Evolutionary conservation across 106 monocot species (phyloP).

Genomic region (Acorus gramineus): DNA sequence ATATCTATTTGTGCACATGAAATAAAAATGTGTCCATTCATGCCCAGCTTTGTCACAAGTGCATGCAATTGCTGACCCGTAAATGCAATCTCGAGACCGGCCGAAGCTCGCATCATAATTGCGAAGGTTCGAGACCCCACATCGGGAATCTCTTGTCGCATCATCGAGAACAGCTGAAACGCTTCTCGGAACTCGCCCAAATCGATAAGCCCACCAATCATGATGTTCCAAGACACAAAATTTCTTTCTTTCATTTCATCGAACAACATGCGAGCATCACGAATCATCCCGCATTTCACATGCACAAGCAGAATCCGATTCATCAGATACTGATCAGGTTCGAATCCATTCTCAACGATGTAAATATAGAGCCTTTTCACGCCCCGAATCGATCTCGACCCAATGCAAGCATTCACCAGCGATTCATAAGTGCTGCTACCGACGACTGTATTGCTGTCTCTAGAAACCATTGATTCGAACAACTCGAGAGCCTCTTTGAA

Average conservation of each 20-base stretch:
- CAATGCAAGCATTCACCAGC: slow-evolving; percentile 51
- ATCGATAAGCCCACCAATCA: slow-evolving; percentile 59
- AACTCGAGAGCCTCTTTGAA: slow-evolving; percentile 66
- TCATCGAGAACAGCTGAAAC: slow-evolving; percentile 36
- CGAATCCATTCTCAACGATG: slow-evolving; percentile 36
- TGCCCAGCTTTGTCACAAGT: slow-evolving; percentile 23
- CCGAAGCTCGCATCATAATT: slow-evolving; percentile 30
- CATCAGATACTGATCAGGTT: slow-evolving; percentile 59
- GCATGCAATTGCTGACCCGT: slow-evolving; percentile 56
- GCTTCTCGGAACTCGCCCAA: slow-evolving; percentile 37
- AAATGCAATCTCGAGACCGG: slow-evolving; percentile 23
- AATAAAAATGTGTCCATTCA: slow-evolving; percentile 23
- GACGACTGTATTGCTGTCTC: neutral
- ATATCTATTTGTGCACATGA: slow-evolving; percentile 28
- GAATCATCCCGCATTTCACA: slow-evolving; percentile 57
- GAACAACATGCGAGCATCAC: slow-evolving; percentile 54
- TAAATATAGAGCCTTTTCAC: slow-evolving; percentile 41
- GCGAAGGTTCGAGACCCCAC: slow-evolving; percentile 34
- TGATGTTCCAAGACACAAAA: slow-evolving; percentile 46
- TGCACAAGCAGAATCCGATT: slow-evolving; percentile 61
- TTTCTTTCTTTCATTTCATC: slow-evolving; percentile 55
- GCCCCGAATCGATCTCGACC: slow-evolving; percentile 24
- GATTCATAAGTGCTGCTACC: slow-evolving; percentile 42
- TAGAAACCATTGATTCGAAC: slow-evolving; percentile 48
- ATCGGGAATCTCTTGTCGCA: slow-evolving; percentile 35